A percentile compares a stretch with the other conserved stretches of the same genome.
These are phyloP conservation scores for Colletotrichum costaricense DNA, from an alignment of 2,329 filamentous ascomycete species.

Conservation along the genomic window DNA sequence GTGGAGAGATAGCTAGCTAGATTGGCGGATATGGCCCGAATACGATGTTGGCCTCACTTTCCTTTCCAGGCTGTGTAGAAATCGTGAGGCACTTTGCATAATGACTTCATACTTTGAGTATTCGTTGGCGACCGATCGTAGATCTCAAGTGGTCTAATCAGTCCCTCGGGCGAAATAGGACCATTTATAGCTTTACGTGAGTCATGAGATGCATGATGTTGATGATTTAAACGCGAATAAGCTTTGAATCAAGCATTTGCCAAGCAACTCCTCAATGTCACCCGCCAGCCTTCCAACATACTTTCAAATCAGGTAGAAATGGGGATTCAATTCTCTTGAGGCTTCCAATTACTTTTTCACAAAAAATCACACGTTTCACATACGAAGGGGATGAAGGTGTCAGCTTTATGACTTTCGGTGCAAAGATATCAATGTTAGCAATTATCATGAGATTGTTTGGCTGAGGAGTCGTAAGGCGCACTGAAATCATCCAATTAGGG, in stretches of 20 bases:
- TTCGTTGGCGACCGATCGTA: too few relatives aligned
- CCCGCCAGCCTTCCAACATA: too few relatives aligned
- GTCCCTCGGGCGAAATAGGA: too few relatives aligned
- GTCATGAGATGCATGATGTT: too few relatives aligned
- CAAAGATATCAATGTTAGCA: neutral
- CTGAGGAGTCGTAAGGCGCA: neutral
- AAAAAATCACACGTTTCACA: neutral
- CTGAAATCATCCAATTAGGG: neutral
- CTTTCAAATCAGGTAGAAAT: neutral
- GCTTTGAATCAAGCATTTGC: too few relatives aligned
- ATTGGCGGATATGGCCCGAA: neutral
- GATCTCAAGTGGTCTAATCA: too few relatives aligned
- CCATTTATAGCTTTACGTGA: too few relatives aligned
- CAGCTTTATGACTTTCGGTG: neutral
- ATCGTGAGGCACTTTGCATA: neutral
- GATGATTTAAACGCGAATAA: too few relatives aligned
- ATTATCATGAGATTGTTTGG: neutral
- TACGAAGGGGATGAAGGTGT: neutral
- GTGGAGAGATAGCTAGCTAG: neutral
- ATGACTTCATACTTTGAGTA: too few relatives aligned
- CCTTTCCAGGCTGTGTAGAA: neutral
- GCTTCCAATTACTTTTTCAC: neutral
- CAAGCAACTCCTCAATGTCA: too few relatives aligned
- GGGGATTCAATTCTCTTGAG: neutral
- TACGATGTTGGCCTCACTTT: neutral